phyloP scores from a whole-genome alignment of 495 filamentous ascomycete genomes.

The Hypoxylon subgilvum region DNA sequence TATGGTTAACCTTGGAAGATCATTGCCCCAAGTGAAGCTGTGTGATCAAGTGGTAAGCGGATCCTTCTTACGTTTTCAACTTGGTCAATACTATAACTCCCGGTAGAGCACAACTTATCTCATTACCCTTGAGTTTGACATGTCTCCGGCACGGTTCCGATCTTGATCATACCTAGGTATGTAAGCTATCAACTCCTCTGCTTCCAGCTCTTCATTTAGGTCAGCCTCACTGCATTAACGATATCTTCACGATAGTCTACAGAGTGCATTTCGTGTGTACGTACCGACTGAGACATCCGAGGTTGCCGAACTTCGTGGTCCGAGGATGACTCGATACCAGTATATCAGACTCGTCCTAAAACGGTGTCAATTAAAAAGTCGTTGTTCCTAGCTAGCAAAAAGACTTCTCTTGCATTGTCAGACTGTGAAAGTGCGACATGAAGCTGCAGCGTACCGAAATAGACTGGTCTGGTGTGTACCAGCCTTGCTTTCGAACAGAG shows the following conservation, averaged over 20 bases:
- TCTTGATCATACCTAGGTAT: neutral
- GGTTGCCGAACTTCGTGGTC: neutral
- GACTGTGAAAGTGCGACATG: constrained; percentile 16
- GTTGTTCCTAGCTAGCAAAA: no score
- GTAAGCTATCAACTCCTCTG: neutral
- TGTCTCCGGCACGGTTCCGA: no score
- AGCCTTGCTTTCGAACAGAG: constrained; percentile 20
- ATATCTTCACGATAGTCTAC: neutral
- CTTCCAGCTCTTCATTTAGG: neutral
- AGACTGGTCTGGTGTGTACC: constrained; percentile 10
- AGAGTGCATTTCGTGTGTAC: neutral
- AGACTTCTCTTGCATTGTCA: constrained; percentile 1
- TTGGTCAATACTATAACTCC: no score
- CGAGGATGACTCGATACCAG: neutral
- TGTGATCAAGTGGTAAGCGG: no score
- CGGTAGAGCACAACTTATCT: no score
- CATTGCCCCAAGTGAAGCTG: no score
- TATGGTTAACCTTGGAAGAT: no score
- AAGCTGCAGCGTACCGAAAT: constrained; percentile 21
- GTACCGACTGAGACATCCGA: constrained; percentile 14
- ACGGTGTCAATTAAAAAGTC: no score
- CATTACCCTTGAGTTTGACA: no score
- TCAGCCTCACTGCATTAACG: neutral
- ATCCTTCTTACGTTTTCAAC: no score
- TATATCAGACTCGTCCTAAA: neutral